These are phyloP conservation scores for Didymellaceae sp. DNA, from an alignment of 2,329 filamentous ascomycete genomes.

Conservation along the genomic window DNA sequence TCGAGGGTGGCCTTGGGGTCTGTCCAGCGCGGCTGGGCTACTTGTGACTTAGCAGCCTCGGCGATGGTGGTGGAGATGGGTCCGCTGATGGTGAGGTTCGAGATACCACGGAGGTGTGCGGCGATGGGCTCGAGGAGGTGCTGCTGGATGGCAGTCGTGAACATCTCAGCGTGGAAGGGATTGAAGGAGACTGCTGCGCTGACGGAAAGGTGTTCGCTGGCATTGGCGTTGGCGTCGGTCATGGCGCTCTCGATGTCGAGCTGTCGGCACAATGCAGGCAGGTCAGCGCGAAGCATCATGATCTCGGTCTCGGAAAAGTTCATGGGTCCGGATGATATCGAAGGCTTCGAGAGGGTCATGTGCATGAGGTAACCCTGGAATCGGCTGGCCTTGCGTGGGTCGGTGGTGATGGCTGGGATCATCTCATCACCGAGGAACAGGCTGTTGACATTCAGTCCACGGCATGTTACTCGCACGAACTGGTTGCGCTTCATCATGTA, in stretches of 20 bases:
- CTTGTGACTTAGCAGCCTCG: slow-evolving; percentile 18
- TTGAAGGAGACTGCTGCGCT: slow-evolving; percentile 24
- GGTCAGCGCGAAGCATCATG: slow-evolving; percentile 33
- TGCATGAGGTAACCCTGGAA: slow-evolving; percentile 38
- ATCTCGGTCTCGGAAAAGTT: slow-evolving; percentile 32
- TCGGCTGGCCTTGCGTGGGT: slow-evolving; percentile 21
- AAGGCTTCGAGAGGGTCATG: slow-evolving; percentile 32
- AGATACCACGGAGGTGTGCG: slow-evolving; percentile 26
- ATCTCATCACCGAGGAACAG: slow-evolving; percentile 27
- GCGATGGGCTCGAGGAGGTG: slow-evolving; percentile 31
- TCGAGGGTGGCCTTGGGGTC: slow-evolving; percentile 30
- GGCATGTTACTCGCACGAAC: slow-evolving; percentile 35
- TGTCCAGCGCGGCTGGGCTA: slow-evolving; percentile 34
- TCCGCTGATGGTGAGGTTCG: slow-evolving; percentile 26
- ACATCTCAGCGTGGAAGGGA: slow-evolving; percentile 22
- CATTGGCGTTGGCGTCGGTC: slow-evolving; percentile 30
- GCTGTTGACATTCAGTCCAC: slow-evolving; percentile 27
- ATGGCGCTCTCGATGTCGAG: slow-evolving; percentile 36
- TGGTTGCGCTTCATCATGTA: slow-evolving; percentile 39
- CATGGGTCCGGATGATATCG: slow-evolving; percentile 18
- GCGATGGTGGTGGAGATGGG: slow-evolving; percentile 25
- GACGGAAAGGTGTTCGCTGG: slow-evolving; percentile 29
- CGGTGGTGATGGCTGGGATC: slow-evolving; percentile 30
- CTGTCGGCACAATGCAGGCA: slow-evolving; percentile 29
- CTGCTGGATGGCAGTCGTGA: slow-evolving; percentile 28